Conservation (phyloP, 2,329 filamentous ascomycete species). For the Claviceps fusiformis region DNA sequence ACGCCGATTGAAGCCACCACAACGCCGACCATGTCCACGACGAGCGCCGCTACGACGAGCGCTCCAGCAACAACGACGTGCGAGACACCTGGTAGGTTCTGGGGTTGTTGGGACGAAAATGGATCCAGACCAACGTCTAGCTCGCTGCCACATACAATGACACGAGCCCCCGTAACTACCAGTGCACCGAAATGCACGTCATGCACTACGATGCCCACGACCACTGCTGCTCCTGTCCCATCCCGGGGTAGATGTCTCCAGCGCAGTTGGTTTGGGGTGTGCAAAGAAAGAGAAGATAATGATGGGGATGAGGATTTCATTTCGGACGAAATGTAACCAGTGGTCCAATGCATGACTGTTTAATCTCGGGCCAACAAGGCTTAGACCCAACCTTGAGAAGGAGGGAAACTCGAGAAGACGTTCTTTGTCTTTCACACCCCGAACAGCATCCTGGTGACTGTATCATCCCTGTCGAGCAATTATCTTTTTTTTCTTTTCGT, state of each 20-base stretch:
- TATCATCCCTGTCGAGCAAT: too few relatives aligned
- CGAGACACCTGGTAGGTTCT: slow-evolving; percentile 39
- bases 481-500: neutral
- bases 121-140: slow-evolving; percentile 14
- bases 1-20: slow-evolving; percentile 16
- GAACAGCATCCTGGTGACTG: neutral
- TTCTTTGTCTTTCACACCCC: neutral
- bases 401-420: neutral
- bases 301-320: slow-evolving; percentile 11
- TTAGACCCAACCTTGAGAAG: neutral
- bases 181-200: slow-evolving; percentile 16
- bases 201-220: slow-evolving; percentile 16
- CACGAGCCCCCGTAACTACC: slow-evolving; percentile 15
- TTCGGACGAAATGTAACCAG: slow-evolving; percentile 19
- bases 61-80: slow-evolving; percentile 26
- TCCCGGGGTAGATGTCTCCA: slow-evolving; percentile 19
- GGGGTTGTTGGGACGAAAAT: slow-evolving; percentile 37
- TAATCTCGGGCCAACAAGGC: neutral
- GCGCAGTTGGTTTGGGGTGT: slow-evolving; percentile 28
- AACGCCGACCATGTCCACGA: slow-evolving; percentile 15
- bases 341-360: neutral
- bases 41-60: slow-evolving; percentile 8
- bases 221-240: slow-evolving; percentile 9
- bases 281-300: slow-evolving; percentile 21
- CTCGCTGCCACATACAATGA: neutral